These are phyloP conservation scores for Microdochium paspali DNA, from an alignment of 2,329 filamentous ascomycete species.

Conservation along the genomic window DNA sequence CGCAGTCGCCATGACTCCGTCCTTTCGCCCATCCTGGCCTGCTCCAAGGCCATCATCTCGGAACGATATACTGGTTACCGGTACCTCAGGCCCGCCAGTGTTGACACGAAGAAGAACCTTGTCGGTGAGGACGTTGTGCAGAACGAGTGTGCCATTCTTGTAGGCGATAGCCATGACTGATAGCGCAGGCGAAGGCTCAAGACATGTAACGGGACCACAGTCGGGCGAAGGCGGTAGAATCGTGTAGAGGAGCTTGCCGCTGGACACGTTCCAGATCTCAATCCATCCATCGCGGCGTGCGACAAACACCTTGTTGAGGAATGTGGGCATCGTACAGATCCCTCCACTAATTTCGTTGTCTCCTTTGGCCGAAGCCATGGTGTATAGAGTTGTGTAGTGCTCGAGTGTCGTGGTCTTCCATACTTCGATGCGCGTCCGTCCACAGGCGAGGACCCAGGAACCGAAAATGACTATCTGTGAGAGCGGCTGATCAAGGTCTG, in stretches of 20 bases:
- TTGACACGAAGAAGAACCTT: slow-evolving; percentile 61
- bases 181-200: slow-evolving; percentile 76
- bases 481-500: slow-evolving; percentile 59
- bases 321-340: slow-evolving; percentile 84
- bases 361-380: slow-evolving; percentile 43
- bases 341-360: slow-evolving; percentile 66
- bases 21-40: slow-evolving; percentile 72
- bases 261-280: slow-evolving; percentile 96
- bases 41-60: slow-evolving; percentile 82
- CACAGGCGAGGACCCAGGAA: slow-evolving; percentile 80
- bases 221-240: slow-evolving; percentile 66
- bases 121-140: slow-evolving; percentile 77
- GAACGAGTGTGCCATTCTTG: slow-evolving; percentile 64
- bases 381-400: slow-evolving; percentile 79
- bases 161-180: slow-evolving; percentile 86
- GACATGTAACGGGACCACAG: slow-evolving; percentile 74
- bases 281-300: slow-evolving; percentile 81
- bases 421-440: slow-evolving; percentile 67
- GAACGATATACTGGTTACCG: slow-evolving; percentile 79
- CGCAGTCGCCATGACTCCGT: slow-evolving; percentile 91
- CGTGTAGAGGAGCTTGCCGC: slow-evolving; percentile 83
- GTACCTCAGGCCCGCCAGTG: slow-evolving; percentile 52
- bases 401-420: slow-evolving; percentile 80
- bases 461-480: slow-evolving; percentile 75
- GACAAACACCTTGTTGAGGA: slow-evolving; percentile 90